Evolutionary conservation across 345 rosid species (phyloP).

Genomic region (Turritis glabra): DNA sequence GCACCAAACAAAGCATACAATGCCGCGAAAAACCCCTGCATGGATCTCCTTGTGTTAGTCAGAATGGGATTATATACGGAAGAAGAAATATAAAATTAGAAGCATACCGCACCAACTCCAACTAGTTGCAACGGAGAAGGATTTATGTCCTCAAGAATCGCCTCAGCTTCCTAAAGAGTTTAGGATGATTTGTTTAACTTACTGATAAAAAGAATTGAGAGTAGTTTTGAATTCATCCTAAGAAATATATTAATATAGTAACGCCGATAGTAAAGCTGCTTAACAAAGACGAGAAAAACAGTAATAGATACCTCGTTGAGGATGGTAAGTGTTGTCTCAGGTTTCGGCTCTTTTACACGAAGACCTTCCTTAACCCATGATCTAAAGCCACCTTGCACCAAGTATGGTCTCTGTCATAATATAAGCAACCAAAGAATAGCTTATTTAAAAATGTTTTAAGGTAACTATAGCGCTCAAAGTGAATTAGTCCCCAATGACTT

Average conservation of each 20-base stretch:
- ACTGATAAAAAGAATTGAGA: background rate
- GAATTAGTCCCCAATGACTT: conserved; percentile 23
- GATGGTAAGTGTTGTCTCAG: conserved; percentile 73
- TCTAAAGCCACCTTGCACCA: conserved; percentile 84
- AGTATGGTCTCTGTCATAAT: conserved; percentile 63
- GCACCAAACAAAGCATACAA: conserved; percentile 64
- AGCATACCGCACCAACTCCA: conserved; percentile 77
- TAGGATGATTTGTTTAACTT: conserved; percentile 17
- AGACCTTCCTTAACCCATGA: conserved; percentile 82
- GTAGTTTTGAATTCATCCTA: background rate
- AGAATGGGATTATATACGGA: background rate
- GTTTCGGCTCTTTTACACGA: conserved; percentile 74
- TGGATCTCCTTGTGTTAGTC: conserved; percentile 9
- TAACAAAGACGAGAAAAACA: background rate
- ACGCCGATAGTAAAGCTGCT: background rate
- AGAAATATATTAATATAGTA: background rate
- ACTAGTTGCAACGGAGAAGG: conserved; percentile 74
- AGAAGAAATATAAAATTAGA: background rate
- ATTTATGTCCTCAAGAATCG: conserved; percentile 75
- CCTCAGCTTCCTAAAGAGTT: conserved; percentile 79
- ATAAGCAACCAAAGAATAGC: conserved; percentile 7
- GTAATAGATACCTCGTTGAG: conserved; percentile 70
- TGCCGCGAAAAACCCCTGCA: conserved; percentile 67
- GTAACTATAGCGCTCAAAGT: conserved; percentile 4
- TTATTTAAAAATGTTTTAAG: background rate